phyloP scores from a whole-genome alignment of 805 yeast genomes.

The Clavispora carvajalis region DNA sequence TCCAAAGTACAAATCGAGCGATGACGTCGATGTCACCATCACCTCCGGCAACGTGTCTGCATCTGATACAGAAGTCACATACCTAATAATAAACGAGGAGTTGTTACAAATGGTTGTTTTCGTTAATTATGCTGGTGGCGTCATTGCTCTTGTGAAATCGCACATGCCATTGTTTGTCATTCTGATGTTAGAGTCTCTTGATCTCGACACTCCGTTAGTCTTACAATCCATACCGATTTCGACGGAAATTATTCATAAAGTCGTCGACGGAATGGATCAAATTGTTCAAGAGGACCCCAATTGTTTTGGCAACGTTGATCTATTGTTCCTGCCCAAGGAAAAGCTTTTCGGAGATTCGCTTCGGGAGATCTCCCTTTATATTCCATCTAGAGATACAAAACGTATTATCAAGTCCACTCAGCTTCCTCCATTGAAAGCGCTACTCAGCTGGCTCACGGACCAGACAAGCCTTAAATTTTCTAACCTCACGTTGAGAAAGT shows the following conservation, averaged over 20 bases:
- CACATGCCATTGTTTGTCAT: conserved; percentile 6
- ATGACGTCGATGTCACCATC: conserved; percentile 6
- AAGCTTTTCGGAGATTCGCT: conserved; percentile 8
- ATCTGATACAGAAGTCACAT: conserved; percentile 1
- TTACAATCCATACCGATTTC: conserved; percentile 3
- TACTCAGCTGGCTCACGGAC: conserved; percentile 7
- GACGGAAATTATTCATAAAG: neutral
- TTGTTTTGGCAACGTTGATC: conserved; percentile 7
- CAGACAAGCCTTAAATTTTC: conserved; percentile 9
- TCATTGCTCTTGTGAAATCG: conserved; percentile 4
- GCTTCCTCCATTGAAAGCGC: conserved; percentile 3
- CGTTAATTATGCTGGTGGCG: conserved; percentile 1
- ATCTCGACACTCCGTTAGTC: conserved; percentile 6
- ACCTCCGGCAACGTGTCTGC: neutral
- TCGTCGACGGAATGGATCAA: conserved; percentile 2
- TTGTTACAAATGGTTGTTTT: conserved; percentile 7
- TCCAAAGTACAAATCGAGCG: conserved; percentile 5
- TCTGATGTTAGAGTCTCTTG: conserved; percentile 10
- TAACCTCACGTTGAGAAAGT: conserved; percentile 3
- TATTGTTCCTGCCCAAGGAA: conserved; percentile 6
- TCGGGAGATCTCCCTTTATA: conserved; percentile 4
- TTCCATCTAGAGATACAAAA: conserved; percentile 6
- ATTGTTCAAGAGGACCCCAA: neutral
- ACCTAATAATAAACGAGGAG: conserved; percentile 4
- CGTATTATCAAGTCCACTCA: conserved; percentile 1